Conservation (phyloP, 495 filamentous ascomycete species). For the Xylaria nigripes region DNA sequence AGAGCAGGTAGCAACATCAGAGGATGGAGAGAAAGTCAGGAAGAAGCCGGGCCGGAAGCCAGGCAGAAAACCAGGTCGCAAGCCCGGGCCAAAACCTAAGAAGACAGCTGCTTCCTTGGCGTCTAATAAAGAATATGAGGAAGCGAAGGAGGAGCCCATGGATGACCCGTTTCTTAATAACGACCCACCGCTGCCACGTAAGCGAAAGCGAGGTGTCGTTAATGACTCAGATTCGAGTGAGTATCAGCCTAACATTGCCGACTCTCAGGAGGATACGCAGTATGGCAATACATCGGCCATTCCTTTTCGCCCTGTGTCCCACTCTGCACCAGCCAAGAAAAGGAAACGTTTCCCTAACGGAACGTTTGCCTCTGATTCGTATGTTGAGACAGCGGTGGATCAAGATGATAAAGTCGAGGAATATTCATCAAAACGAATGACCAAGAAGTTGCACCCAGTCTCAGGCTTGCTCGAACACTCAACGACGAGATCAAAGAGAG, state of each 20-base stretch:
- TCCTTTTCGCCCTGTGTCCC: slow-evolving; percentile 7
- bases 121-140: slow-evolving; percentile 20
- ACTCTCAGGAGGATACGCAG: slow-evolving; percentile 19
- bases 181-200: slow-evolving; percentile 12
- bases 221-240: slow-evolving; percentile 18
- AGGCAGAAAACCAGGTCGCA: slow-evolving; percentile 23
- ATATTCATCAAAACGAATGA: not conserved
- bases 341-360: slow-evolving; percentile 14
- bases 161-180: slow-evolving; percentile 18
- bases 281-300: slow-evolving; percentile 8
- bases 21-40: slow-evolving; percentile 17
- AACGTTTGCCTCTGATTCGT: slow-evolving; percentile 5
- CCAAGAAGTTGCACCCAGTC: slow-evolving; percentile 10
- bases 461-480: slow-evolving; percentile 11
- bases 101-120: slow-evolving; percentile 19
- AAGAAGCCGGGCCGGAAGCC: slow-evolving; percentile 28
- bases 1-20: slow-evolving; percentile 19
- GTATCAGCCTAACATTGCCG: slow-evolving; percentile 15
- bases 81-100: slow-evolving; percentile 25
- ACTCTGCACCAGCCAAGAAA: slow-evolving; percentile 11
- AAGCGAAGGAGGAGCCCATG: slow-evolving; percentile 14
- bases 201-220: slow-evolving; percentile 16
- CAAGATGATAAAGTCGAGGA: not conserved
- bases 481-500: slow-evolving; percentile 5
- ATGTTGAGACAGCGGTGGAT: not conserved